Conservation (phyloP, 139 green algal species). For the Chlorella vulgaris region DNA sequence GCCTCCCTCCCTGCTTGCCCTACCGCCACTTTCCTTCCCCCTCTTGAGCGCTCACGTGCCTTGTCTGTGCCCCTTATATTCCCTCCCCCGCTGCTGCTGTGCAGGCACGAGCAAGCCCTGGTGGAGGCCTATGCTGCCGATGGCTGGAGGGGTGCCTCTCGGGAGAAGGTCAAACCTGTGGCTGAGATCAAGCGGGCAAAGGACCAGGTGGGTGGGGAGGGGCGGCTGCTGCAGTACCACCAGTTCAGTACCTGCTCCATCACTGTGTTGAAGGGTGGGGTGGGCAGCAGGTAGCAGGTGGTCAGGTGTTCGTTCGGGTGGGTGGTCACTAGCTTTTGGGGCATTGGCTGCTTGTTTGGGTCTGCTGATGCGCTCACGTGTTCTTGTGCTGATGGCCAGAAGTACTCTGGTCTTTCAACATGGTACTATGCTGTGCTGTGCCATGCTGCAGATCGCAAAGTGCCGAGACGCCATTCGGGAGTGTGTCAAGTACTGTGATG, state of each 20-base stretch:
- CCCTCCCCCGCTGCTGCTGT: too few relatives aligned
- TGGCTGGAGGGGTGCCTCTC: conserved; percentile 64
- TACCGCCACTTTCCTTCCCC: too few relatives aligned
- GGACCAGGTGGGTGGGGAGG: conserved; percentile 28
- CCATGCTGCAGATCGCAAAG: conserved; percentile 44
- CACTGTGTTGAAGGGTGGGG: neutral
- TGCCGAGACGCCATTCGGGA: conserved; percentile 69
- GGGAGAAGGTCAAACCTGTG: conserved; percentile 69
- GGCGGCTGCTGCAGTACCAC: conserved; percentile 2
- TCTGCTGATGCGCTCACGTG: too few relatives aligned
- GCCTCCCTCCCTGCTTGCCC: too few relatives aligned
- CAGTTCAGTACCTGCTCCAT: too few relatives aligned
- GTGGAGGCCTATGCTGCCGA: conserved; percentile 68
- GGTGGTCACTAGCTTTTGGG: too few relatives aligned
- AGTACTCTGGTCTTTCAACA: neutral
- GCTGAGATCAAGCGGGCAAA: conserved; percentile 65
- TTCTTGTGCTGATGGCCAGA: too few relatives aligned
- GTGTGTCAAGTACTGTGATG: conserved; percentile 63
- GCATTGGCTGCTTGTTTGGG: too few relatives aligned
- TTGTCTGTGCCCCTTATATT: too few relatives aligned
- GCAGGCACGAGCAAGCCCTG: conserved; percentile 52
- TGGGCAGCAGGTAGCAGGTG: neutral
- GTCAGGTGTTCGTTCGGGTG: too few relatives aligned
- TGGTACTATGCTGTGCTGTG: too few relatives aligned
- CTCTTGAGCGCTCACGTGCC: too few relatives aligned